Conservation (phyloP, 2,329 filamentous ascomycete species). For the Microsporum audouinii region DNA sequence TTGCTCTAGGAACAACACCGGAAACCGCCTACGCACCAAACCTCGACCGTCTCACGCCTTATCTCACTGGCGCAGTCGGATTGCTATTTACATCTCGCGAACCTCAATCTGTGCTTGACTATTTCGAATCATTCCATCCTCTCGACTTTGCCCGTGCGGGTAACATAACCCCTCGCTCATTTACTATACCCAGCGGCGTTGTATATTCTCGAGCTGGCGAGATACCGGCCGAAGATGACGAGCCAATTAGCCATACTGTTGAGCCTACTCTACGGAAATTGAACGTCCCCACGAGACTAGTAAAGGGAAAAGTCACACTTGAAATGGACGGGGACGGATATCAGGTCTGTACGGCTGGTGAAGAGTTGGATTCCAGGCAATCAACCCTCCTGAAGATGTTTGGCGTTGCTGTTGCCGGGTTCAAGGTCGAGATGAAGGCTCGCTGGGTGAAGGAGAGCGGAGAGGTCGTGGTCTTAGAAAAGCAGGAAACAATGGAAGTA, state of each 20-base stretch:
- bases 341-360: conserved; percentile 71
- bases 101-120: conserved; percentile 53
- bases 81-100: conserved; percentile 78
- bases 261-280: conserved; percentile 84
- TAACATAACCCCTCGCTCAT: conserved; percentile 58
- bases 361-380: conserved; percentile 79
- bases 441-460: conserved; percentile 38
- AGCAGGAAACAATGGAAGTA: conserved; percentile 30
- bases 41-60: conserved; percentile 55
- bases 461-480: conserved; percentile 32
- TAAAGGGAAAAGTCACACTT: conserved; percentile 76
- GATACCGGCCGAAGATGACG: conserved; percentile 66
- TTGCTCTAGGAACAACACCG: conserved; percentile 69
- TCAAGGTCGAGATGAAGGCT: conserved; percentile 68
- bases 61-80: conserved; percentile 73
- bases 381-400: conserved; percentile 91
- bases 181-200: conserved; percentile 71
- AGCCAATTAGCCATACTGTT: conserved; percentile 73
- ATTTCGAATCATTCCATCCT: conserved; percentile 61
- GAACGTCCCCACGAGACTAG: conserved; percentile 77
- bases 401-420: conserved; percentile 80
- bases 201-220: conserved; percentile 71
- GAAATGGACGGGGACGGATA: conserved; percentile 49
- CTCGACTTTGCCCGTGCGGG: conserved; percentile 89
- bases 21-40: conserved; percentile 73